Evolutionary conservation across 2,329 filamentous ascomycete species (phyloP).

Genomic region (Calonectria pteridis): DNA sequence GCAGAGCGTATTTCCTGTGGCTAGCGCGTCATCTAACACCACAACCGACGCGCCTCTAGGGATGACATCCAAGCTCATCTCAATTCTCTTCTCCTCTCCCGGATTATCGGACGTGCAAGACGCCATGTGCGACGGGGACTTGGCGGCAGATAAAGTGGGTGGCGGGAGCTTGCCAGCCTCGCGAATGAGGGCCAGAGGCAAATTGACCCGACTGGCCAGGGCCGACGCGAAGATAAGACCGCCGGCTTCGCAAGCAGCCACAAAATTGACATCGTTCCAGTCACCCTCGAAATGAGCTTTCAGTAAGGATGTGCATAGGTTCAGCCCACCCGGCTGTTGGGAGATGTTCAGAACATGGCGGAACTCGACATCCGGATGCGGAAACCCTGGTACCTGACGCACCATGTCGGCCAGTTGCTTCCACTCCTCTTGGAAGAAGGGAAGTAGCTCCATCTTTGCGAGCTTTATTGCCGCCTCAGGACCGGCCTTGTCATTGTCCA

Average conservation of each 20-base stretch:
- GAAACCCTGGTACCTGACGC: slow-evolving; percentile 61
- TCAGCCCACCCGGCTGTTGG: slow-evolving; percentile 63
- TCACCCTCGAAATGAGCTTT: slow-evolving; percentile 57
- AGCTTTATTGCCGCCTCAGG: slow-evolving; percentile 54
- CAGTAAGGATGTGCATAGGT: slow-evolving; percentile 64
- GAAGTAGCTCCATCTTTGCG: slow-evolving; percentile 55
- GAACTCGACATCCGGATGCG: slow-evolving; percentile 64
- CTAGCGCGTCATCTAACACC: slow-evolving; percentile 70
- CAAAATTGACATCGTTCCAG: slow-evolving; percentile 59
- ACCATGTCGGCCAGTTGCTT: slow-evolving; percentile 64
- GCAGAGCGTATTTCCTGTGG: slow-evolving; percentile 66
- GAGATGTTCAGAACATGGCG: slow-evolving; percentile 69
- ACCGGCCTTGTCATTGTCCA: slow-evolving; percentile 64
- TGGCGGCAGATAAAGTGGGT: slow-evolving; percentile 63
- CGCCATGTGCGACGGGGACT: slow-evolving; percentile 66
- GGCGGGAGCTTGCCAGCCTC: slow-evolving; percentile 70
- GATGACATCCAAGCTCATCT: slow-evolving; percentile 61
- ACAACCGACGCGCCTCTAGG: slow-evolving; percentile 57
- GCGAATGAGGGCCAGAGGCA: slow-evolving; percentile 65
- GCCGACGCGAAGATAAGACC: slow-evolving; percentile 68
- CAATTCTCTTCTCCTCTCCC: slow-evolving; percentile 55
- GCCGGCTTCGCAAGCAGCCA: slow-evolving; percentile 69
- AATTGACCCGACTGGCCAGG: slow-evolving; percentile 55
- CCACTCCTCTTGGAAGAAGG: slow-evolving; percentile 60
- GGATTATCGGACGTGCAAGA: slow-evolving; percentile 46